Evolutionary conservation across 306 rosid species (phyloP), one percentile per base, ranked within the genome.

Genomic region (Castanea crenata): DNA sequence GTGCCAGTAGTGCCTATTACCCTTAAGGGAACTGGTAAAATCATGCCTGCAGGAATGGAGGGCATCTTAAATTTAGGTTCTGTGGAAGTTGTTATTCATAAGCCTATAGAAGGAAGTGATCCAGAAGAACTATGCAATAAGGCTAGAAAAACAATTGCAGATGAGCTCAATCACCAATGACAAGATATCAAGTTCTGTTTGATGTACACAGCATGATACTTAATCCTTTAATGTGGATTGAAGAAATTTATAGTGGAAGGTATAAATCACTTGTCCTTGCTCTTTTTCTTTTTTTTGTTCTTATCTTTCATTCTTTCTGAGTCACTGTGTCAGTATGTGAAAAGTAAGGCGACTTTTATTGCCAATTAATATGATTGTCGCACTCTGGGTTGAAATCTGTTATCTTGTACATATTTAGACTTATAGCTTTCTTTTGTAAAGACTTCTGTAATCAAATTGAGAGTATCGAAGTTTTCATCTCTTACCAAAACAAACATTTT

Each of bases 21-120:
- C 67, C 90, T 95, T 35, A 75, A 89, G 74, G 99, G 99, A 85
- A 91, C 99, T 4, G 98, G 99, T 71, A 78, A 84, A 74, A 90
- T 95, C 79, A 95, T 95, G 99, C 99, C 98, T 81, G 75, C 91
- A 1, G 99, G 99, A 80, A 86, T 65, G 86, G 99, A 95, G 87
- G 69, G 86, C 52, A 85, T 90, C 65, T 78, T 95, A 81, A 91
- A 95, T 81, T 21, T 14, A 1, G 99, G 99, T 79, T 81, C 78
- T 38, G 96, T 95, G 16, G 84, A 87, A 85, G 97, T 95, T 74
- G 83, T 95, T 78, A 89, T 95, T 74, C 98, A 91, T 83, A 87
- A 91, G 80, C 89, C 96, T 56, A 55, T 95, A 49, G 73, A 74
- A 44, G 99, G 94, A 86, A 84, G 63, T 65, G 87, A 91, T 83